phyloP scores from a whole-genome alignment of 2,329 filamentous ascomycete species.

The Alternaria arbusti region DNA sequence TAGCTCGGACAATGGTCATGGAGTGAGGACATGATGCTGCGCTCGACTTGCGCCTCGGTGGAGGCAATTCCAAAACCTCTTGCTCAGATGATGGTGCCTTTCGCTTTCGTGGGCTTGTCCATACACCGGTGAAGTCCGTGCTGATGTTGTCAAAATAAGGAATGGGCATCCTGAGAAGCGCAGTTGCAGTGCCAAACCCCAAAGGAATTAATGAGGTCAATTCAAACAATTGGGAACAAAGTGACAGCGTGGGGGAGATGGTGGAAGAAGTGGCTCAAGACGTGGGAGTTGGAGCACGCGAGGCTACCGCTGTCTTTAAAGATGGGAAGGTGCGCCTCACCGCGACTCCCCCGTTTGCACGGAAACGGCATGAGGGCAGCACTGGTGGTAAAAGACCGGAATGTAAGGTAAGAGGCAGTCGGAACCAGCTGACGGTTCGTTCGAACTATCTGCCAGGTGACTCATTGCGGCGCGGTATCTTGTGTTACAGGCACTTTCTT shows the following conservation, averaged over 20 bases:
- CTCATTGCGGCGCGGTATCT: background rate
- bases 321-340: background rate
- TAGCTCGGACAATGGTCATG: conserved; percentile 11
- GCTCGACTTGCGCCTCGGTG: background rate
- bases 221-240: background rate
- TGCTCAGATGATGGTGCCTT: background rate
- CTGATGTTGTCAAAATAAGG: conserved; percentile 15
- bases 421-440: too few relatives aligned
- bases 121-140: conserved; percentile 10
- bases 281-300: background rate
- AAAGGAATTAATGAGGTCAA: background rate
- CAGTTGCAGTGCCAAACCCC: background rate
- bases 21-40: conserved; percentile 15
- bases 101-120: conserved; percentile 7
- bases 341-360: background rate
- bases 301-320: background rate
- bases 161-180: conserved; percentile 3
- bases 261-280: background rate
- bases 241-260: background rate
- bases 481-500: background rate
- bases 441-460: background rate
- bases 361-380: background rate
- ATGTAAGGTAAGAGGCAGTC: background rate
- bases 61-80: background rate
- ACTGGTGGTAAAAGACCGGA: background rate